Percentiles rank a stretch among this genome's conserved stretches.
These are phyloP conservation scores for Daldinia loculata DNA, from an alignment of 495 filamentous ascomycete genomes.

Conservation along the genomic window DNA sequence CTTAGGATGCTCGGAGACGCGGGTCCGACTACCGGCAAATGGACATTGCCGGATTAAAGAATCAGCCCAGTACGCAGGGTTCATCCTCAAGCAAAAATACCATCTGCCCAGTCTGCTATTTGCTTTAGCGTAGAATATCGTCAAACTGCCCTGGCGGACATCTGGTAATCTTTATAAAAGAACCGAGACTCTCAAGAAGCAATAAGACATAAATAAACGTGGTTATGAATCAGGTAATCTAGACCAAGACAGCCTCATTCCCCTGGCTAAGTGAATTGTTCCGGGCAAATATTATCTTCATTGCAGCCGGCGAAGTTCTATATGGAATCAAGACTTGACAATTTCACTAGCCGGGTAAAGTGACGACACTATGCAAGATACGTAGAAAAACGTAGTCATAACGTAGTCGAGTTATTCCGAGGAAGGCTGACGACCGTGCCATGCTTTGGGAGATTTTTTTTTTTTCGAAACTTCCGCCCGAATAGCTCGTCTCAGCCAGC, in stretches of 20 bases:
- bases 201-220: slow-evolving; percentile 38
- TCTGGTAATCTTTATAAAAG: slow-evolving; percentile 3
- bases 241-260: slow-evolving; percentile 31
- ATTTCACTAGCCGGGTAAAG: not conserved
- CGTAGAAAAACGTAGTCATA: not conserved
- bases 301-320: slow-evolving; percentile 8
- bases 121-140: not conserved
- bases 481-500: slow-evolving; percentile 42
- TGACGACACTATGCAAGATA: not conserved
- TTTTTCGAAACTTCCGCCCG: slow-evolving; percentile 43
- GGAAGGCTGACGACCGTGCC: slow-evolving; percentile 19
- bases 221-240: slow-evolving; percentile 36
- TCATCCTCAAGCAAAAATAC: not conserved
- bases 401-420: slow-evolving; percentile 12
- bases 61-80: slow-evolving; percentile 29
- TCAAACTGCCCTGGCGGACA: not conserved
- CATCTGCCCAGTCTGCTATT: not conserved
- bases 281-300: slow-evolving; percentile 14
- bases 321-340: slow-evolving; percentile 1
- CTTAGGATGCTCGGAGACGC: slow-evolving; percentile 19
- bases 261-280: slow-evolving; percentile 17
- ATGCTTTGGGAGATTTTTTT: slow-evolving; percentile 14
- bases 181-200: slow-evolving; percentile 16
- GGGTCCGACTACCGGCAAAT: slow-evolving; percentile 32
- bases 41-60: slow-evolving; percentile 6